These are phyloP conservation scores for Thalassiosira exigua DNA, from an alignment of 352 stramenopile genomes.

Conservation along the genomic window DNA sequence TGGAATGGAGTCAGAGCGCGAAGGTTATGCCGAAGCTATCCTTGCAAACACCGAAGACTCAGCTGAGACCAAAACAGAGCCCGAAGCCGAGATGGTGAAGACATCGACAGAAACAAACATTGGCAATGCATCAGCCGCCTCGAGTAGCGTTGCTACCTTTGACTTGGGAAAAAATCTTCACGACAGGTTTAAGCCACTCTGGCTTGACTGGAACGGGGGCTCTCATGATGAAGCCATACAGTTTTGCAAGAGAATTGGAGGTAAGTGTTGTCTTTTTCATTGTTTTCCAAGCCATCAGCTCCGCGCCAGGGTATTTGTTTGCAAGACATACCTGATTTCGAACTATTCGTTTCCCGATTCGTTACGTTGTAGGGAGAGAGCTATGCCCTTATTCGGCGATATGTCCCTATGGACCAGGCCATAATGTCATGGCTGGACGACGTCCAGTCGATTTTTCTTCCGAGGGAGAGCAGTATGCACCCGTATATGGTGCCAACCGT, in stretches of 20 bases:
- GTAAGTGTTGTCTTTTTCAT: background rate
- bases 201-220: constrained; percentile 54
- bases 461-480: constrained; percentile 17
- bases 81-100: constrained; percentile 3
- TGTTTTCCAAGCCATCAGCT: too few species aligned
- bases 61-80: background rate
- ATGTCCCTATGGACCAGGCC: background rate
- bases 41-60: background rate
- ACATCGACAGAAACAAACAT: constrained; percentile 1
- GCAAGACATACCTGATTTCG: too few species aligned
- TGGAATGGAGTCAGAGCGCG: background rate
- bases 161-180: constrained; percentile 27
- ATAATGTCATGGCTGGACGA: constrained; percentile 5
- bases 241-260: constrained; percentile 23
- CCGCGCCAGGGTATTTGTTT: too few species aligned
- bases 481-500: constrained; percentile 13
- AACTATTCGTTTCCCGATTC: too few species aligned
- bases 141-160: background rate
- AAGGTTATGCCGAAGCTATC: too few species aligned
- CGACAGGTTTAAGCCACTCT: constrained; percentile 36
- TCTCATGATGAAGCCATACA: constrained; percentile 49
- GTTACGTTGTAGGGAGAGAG: background rate
- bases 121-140: background rate
- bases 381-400: constrained; percentile 17
- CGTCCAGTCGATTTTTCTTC: background rate